Conservation (phyloP, 2,329 filamentous ascomycete species). For the Penicillium sclerotiorum region DNA sequence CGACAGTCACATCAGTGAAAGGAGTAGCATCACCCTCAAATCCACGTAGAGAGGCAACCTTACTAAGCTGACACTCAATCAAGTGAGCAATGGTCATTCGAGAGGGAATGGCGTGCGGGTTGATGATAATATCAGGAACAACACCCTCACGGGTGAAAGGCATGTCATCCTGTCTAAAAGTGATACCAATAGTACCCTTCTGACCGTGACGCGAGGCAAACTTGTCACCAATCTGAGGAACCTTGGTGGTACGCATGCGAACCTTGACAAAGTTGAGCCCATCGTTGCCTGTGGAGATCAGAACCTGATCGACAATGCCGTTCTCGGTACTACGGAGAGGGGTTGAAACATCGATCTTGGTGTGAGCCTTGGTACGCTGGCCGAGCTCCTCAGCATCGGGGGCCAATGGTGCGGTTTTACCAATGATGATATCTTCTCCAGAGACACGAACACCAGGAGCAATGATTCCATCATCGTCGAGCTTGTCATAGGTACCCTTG, state of each 20-base stretch:
- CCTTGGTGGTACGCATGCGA: conserved; percentile 93
- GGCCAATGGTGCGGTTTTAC: conserved; percentile 94
- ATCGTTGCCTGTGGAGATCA: conserved; percentile 92
- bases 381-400: conserved; percentile 92
- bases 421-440: conserved; percentile 98
- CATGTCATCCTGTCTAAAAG: conserved; percentile 98
- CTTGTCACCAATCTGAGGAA: conserved; percentile 98
- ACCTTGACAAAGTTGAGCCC: conserved; percentile 97
- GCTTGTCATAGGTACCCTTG: conserved; percentile 94
- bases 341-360: conserved; percentile 94
- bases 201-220: conserved; percentile 99
- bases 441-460: conserved; percentile 92
- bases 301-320: conserved; percentile 91
- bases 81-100: conserved; percentile 99
- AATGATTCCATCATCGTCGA: conserved; percentile 94
- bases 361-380: conserved; percentile 84
- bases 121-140: conserved; percentile 95
- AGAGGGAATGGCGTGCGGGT: conserved; percentile 98
- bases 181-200: conserved; percentile 98
- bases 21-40: conserved; percentile 97
- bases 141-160: conserved; percentile 92
- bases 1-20: conserved; percentile 96
- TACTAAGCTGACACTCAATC: conserved; percentile 97
- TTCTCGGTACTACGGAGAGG: conserved; percentile 93
- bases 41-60: conserved; percentile 89